Evolutionary conservation across 2,329 filamentous ascomycete genomes (phyloP).

Genomic region (Orbilia quercus): DNA sequence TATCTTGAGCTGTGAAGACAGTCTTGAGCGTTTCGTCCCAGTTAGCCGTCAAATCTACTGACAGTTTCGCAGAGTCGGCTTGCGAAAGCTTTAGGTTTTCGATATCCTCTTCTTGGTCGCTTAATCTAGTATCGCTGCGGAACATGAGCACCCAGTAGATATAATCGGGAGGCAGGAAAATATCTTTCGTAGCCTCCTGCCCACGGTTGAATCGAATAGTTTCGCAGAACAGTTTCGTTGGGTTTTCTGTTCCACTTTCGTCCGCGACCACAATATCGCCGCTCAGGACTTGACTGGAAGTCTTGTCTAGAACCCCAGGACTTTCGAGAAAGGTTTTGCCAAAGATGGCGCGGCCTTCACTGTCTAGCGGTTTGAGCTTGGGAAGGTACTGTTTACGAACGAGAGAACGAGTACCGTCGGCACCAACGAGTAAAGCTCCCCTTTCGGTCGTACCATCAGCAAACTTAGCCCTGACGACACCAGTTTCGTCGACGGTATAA

Average conservation of each 20-base stretch:
- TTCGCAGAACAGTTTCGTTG: slow-evolving; percentile 19
- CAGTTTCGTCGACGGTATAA: slow-evolving; percentile 19
- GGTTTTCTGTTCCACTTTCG: background rate
- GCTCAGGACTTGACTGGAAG: background rate
- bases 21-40: slow-evolving; percentile 14
- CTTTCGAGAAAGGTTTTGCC: slow-evolving; percentile 26
- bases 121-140: slow-evolving; percentile 2
- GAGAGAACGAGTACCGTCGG: slow-evolving; percentile 18
- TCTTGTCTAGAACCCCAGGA: slow-evolving; percentile 6
- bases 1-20: slow-evolving; percentile 13
- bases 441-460: slow-evolving; percentile 19
- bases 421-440: slow-evolving; percentile 16
- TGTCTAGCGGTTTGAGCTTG: slow-evolving; percentile 20
- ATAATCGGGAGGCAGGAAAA: slow-evolving; percentile 27
- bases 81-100: background rate
- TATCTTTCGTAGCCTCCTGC: slow-evolving; percentile 6
- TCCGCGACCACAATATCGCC: slow-evolving; percentile 18
- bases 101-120: background rate
- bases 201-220: slow-evolving; percentile 26
- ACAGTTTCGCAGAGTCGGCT: slow-evolving; percentile 8
- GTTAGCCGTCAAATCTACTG: slow-evolving; percentile 3
- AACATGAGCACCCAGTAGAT: slow-evolving; percentile 36
- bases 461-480: slow-evolving; percentile 7
- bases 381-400: slow-evolving; percentile 21
- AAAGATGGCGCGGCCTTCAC: slow-evolving; percentile 34